Evolutionary conservation across 192 early-diverging fungal species (phyloP).

Genomic region (Backusella parvicylindrica): DNA sequence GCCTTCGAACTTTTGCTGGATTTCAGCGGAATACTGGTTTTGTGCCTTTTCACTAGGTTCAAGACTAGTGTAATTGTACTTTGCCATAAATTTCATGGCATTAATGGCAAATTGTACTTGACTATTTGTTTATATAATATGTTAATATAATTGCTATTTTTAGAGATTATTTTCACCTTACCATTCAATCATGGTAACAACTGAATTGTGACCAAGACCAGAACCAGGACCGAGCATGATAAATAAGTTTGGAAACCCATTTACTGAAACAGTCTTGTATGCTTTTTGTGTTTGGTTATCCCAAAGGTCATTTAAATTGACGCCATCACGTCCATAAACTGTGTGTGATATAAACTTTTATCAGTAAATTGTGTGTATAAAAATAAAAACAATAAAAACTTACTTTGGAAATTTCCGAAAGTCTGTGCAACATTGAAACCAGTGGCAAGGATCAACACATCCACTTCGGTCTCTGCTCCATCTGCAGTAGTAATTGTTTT

Average conservation of each 20-base stretch:
- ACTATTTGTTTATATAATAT: not conserved
- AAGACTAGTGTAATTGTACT: slow-evolving; percentile 31
- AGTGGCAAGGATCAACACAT: slow-evolving; percentile 51
- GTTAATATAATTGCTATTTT: not conserved
- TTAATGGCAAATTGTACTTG: slow-evolving; percentile 45
- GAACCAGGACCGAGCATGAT: slow-evolving; percentile 47
- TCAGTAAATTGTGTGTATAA: not conserved
- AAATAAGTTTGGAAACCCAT: slow-evolving; percentile 50
- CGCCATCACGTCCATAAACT: slow-evolving; percentile 29
- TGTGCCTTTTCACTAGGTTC: slow-evolving; percentile 35
- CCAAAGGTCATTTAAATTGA: slow-evolving; percentile 26
- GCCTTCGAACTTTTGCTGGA: slow-evolving; percentile 34
- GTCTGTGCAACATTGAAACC: slow-evolving; percentile 44
- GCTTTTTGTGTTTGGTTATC: slow-evolving; percentile 22
- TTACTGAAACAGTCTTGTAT: slow-evolving; percentile 37
- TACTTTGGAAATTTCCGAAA: slow-evolving; percentile 26
- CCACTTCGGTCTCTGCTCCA: slow-evolving; percentile 35
- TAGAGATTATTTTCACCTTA: not conserved
- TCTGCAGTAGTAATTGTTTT: slow-evolving; percentile 33
- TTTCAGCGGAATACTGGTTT: slow-evolving; percentile 26
- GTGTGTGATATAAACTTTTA: not conserved
- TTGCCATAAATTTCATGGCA: slow-evolving; percentile 40
- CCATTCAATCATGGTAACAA: slow-evolving; percentile 52
- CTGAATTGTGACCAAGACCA: slow-evolving; percentile 47
- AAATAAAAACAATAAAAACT: not conserved